Evolutionary conservation across 23 red algal species (phyloP).

Genomic region (Agarophyton chilense): DNA sequence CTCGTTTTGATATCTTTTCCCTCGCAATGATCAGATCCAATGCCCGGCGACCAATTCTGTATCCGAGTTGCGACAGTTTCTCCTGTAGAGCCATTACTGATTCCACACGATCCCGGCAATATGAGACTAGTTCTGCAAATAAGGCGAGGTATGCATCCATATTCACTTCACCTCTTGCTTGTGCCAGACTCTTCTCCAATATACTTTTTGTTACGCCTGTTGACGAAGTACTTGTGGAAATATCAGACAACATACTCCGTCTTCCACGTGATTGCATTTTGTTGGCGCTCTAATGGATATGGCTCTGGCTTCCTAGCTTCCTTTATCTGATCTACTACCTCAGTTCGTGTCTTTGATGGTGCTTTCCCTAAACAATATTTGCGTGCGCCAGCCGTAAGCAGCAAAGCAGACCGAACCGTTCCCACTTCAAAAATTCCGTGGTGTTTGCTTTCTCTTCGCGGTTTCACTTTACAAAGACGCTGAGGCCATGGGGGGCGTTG

Average conservation of each 20-base stretch:
- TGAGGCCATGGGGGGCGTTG: too few relatives aligned
- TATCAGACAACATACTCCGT: conserved; percentile 36
- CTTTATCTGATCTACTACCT: background rate
- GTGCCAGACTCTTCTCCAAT: conserved; percentile 45
- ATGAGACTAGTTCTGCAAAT: conserved; percentile 87
- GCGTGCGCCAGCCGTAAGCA: too few relatives aligned
- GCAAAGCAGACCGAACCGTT: too few relatives aligned
- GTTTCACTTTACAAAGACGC: too few relatives aligned
- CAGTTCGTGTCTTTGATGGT: background rate
- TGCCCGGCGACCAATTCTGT: conserved; percentile 74
- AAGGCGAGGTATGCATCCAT: conserved; percentile 76
- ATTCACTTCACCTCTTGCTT: conserved; percentile 55
- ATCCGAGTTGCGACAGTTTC: conserved; percentile 74
- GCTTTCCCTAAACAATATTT: too few relatives aligned
- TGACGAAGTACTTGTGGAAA: conserved; percentile 11
- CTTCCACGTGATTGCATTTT: conserved; percentile 45
- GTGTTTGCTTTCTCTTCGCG: too few relatives aligned
- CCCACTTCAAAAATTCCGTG: too few relatives aligned
- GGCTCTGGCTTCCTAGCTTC: background rate
- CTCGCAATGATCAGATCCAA: conserved; percentile 74
- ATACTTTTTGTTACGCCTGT: conserved; percentile 19
- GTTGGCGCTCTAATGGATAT: background rate
- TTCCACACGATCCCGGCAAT: conserved; percentile 84
- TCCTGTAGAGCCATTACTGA: conserved; percentile 85
- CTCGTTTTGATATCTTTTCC: conserved; percentile 50